Percentiles rank a stretch among this genome's conserved stretches.
phyloP scores from a whole-genome alignment of 1,139 yeast species.

The Eremothecium coryli region DNA sequence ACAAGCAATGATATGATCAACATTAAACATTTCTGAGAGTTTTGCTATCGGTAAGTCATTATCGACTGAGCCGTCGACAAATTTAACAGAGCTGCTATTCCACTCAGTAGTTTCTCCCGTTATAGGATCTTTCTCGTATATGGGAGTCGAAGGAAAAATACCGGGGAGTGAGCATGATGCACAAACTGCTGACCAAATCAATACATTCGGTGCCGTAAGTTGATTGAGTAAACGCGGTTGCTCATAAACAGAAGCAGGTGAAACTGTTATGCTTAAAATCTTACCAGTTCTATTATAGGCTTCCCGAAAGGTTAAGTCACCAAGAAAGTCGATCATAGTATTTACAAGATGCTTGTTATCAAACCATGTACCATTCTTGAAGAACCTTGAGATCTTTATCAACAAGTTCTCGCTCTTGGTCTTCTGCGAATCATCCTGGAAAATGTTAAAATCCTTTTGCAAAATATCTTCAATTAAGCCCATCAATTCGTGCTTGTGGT shows the following conservation, averaged over 20 bases:
- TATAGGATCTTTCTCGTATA: conserved; percentile 70
- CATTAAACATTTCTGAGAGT: conserved; percentile 90
- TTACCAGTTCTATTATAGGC: conserved; percentile 84
- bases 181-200: conserved; percentile 94
- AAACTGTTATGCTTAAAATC: conserved; percentile 79
- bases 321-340: conserved; percentile 74
- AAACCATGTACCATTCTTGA: conserved; percentile 68
- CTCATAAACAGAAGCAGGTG: conserved; percentile 75
- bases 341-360: conserved; percentile 63
- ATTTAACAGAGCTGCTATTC: conserved; percentile 66
- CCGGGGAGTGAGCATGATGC: conserved; percentile 95
- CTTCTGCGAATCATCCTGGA: conserved; percentile 45
- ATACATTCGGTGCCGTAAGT: conserved; percentile 88
- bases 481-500: conserved; percentile 64
- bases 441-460: conserved; percentile 59
- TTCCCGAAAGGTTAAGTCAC: conserved; percentile 88
- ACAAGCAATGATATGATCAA: conserved; percentile 91
- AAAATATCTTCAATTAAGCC: conserved; percentile 46
- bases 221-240: conserved; percentile 77
- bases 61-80: conserved; percentile 93
- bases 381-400: conserved; percentile 40
- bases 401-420: conserved; percentile 36
- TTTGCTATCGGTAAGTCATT: conserved; percentile 87
- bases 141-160: conserved; percentile 75
- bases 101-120: conserved; percentile 52